A percentile compares a stretch with the other conserved stretches of the same genome.
These are phyloP conservation scores for Nemania sp. DNA, from an alignment of 2,329 filamentous ascomycete genomes.

Conservation along the genomic window DNA sequence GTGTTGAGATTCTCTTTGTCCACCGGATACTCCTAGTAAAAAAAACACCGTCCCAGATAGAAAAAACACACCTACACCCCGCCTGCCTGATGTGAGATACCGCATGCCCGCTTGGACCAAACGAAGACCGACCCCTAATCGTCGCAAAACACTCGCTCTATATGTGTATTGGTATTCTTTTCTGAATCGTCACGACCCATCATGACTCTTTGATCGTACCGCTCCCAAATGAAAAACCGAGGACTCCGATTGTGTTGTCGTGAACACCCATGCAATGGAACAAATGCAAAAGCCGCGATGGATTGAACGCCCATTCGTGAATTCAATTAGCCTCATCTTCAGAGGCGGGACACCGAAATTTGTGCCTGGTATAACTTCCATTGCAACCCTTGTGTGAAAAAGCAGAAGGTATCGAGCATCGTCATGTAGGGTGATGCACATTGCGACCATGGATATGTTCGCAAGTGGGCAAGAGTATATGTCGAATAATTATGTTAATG, in stretches of 20 bases:
- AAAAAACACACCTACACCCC: slow-evolving; percentile 32
- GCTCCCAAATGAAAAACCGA: slow-evolving; percentile 46
- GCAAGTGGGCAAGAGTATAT: slow-evolving; percentile 46
- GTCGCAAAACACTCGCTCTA: slow-evolving; percentile 53
- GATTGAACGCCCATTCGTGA: slow-evolving; percentile 51
- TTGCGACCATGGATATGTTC: slow-evolving; percentile 36
- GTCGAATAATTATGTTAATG: slow-evolving; percentile 54
- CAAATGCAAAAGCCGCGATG: slow-evolving; percentile 51
- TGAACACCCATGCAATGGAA: slow-evolving; percentile 55
- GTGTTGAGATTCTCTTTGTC: slow-evolving; percentile 41
- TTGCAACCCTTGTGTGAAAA: slow-evolving; percentile 43
- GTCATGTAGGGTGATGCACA: slow-evolving; percentile 48
- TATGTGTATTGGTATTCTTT: slow-evolving; percentile 51
- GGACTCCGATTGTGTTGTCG: slow-evolving; percentile 50
- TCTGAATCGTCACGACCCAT: slow-evolving; percentile 57
- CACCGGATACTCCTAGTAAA: slow-evolving; percentile 41
- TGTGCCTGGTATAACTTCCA: slow-evolving; percentile 35
- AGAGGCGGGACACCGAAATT: slow-evolving; percentile 44
- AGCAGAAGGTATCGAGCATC: slow-evolving; percentile 53
- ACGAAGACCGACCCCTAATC: slow-evolving; percentile 45
- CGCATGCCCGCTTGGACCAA: slow-evolving; percentile 44
- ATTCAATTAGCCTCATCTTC: slow-evolving; percentile 49
- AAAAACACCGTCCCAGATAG: slow-evolving; percentile 31
- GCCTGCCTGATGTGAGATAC: slow-evolving; percentile 29
- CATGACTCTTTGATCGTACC: slow-evolving; percentile 52